Conservation (phyloP, 495 filamentous ascomycete species). For the Penicillium crystallinum region DNA sequence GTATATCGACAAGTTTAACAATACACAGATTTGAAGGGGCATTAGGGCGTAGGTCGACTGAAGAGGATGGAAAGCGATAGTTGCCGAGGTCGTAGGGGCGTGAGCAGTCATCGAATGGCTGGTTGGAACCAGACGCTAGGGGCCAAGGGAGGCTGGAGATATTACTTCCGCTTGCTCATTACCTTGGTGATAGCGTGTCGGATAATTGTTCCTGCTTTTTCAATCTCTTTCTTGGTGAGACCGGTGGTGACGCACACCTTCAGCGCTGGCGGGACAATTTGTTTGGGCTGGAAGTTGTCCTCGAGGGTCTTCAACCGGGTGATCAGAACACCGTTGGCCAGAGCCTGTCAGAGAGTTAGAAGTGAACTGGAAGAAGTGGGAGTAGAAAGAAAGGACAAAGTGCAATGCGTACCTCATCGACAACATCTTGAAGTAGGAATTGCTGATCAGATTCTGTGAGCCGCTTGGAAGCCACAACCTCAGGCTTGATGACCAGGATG, state of each 20-base stretch:
- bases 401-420: conserved; percentile 72
- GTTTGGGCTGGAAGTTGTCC: conserved; percentile 56
- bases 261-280: conserved; percentile 66
- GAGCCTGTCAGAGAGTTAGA: conserved; percentile 42
- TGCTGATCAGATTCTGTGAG: conserved; percentile 73
- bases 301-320: conserved; percentile 76
- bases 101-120: conserved; percentile 21
- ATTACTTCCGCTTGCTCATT: conserved; percentile 49
- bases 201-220: conserved; percentile 83
- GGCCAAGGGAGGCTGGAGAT: conserved; percentile 2
- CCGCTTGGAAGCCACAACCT: conserved; percentile 66
- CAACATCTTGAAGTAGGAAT: conserved; percentile 76
- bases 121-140: conserved; percentile 1
- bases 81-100: conserved; percentile 20
- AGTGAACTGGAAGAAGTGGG: not conserved
- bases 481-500: conserved; percentile 78
- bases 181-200: conserved; percentile 94
- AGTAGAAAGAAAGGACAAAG: not conserved
- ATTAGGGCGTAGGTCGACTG: conserved; percentile 25
- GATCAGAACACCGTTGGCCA: conserved; percentile 83
- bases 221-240: conserved; percentile 86
- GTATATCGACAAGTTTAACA: conserved; percentile 27
- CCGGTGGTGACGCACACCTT: conserved; percentile 88
- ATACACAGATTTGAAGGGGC: conserved; percentile 19
- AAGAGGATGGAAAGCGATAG: conserved; percentile 4